Conservation (phyloP, 257 asterid species). For the Cynanchum wilfordii region DNA sequence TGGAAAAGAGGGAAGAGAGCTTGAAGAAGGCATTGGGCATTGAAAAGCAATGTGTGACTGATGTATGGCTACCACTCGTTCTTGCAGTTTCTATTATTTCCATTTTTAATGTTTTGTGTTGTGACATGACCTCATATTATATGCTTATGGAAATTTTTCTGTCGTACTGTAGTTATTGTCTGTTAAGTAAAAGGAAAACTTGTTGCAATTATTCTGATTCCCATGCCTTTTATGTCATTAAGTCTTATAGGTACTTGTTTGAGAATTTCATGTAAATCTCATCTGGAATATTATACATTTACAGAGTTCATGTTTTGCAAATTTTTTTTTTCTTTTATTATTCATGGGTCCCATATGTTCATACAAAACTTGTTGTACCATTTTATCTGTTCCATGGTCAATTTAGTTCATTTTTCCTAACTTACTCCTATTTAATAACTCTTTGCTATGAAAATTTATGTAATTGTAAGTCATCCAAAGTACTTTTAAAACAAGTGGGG, state of each 20-base stretch:
- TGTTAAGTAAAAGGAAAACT: not conserved
- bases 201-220: not conserved
- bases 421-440: too few species aligned
- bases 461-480: too few species aligned
- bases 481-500: too few species aligned
- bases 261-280: not conserved
- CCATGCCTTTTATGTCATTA: not conserved
- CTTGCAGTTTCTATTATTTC: not conserved
- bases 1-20: constrained; percentile 85
- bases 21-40: constrained; percentile 88
- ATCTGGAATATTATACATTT: not conserved
- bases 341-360: too few species aligned
- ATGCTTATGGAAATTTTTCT: not conserved
- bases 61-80: constrained; percentile 47
- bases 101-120: not conserved
- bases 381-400: too few species aligned
- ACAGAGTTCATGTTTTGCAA: not conserved
- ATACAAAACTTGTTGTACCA: too few species aligned
- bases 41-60: constrained; percentile 80
- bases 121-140: not conserved
- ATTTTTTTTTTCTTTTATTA: not conserved
- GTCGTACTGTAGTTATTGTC: not conserved
- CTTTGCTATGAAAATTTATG: too few species aligned
- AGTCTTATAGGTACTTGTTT: not conserved
- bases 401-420: too few species aligned